Evolutionary conservation across 495 filamentous ascomycete genomes (phyloP).

Genomic region (Aspergillus homomorphus): DNA sequence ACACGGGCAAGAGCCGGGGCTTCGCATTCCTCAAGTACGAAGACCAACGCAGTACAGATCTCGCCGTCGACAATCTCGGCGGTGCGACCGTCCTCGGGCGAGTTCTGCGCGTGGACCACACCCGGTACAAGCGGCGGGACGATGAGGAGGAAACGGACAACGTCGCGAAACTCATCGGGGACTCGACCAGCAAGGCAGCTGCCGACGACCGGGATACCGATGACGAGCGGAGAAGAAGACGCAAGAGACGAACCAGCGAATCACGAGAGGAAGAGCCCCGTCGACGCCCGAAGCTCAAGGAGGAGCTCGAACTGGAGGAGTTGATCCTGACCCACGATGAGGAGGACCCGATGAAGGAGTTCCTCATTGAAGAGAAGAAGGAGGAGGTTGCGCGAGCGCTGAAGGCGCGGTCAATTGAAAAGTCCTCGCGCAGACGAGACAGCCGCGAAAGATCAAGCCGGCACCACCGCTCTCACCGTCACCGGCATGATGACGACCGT

Average conservation of each 20-base stretch:
- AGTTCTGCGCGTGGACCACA: conserved; percentile 84
- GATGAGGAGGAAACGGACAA: conserved; percentile 74
- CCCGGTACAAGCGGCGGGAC: conserved; percentile 82
- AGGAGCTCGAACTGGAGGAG: conserved; percentile 73
- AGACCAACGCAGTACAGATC: conserved; percentile 91
- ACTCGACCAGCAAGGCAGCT: conserved; percentile 17
- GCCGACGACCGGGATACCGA: conserved; percentile 29
- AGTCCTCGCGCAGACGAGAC: conserved; percentile 33
- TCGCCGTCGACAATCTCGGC: conserved; percentile 93
- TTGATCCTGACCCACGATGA: conserved; percentile 82
- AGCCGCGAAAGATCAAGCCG: conserved; percentile 44
- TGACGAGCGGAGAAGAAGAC: conserved; percentile 41
- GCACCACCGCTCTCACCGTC: conserved; percentile 48
- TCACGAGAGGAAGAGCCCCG: conserved; percentile 32
- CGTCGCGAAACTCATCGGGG: conserved; percentile 40
- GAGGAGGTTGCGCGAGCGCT: conserved; percentile 75
- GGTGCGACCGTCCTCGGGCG: conserved; percentile 81
- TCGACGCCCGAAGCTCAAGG: conserved; percentile 51
- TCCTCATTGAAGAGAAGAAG: conserved; percentile 82
- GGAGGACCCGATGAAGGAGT: conserved; percentile 96
- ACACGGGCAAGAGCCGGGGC: conserved; percentile 88
- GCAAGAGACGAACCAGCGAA: conserved; percentile 35
- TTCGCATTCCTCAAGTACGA: conserved; percentile 98
- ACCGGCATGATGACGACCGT: conserved; percentile 34
- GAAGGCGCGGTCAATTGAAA: conserved; percentile 46